Percentiles rank a stretch among this genome's conserved stretches.
These are phyloP conservation scores for Fusarium lyarnte DNA, from an alignment of 2,329 filamentous ascomycete genomes.

Conservation along the genomic window DNA sequence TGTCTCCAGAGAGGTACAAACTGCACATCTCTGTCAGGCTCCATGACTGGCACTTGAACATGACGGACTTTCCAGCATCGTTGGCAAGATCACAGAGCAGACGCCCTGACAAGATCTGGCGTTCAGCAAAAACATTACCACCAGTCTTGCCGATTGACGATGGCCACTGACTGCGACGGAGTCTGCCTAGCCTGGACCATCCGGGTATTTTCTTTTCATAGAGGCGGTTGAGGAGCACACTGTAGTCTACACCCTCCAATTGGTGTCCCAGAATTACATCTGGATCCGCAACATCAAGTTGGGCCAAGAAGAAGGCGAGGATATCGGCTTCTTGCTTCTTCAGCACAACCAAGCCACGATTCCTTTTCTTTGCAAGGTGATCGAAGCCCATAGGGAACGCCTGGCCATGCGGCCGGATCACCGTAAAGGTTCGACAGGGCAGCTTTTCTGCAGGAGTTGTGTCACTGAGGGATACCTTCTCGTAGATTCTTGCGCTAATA, in stretches of 20 bases:
- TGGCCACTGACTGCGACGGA: constrained; percentile 88
- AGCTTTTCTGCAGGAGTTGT: constrained; percentile 89
- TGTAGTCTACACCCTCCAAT: constrained; percentile 97
- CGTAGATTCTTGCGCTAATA: constrained; percentile 91
- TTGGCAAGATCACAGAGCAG: constrained; percentile 94
- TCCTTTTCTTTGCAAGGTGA: constrained; percentile 73
- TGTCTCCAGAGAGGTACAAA: constrained; percentile 80
- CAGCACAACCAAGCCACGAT: constrained; percentile 79
- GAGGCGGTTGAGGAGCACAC: constrained; percentile 85
- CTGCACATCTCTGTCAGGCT: constrained; percentile 97
- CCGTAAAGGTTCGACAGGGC: constrained; percentile 88
- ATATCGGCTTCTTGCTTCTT: constrained; percentile 87
- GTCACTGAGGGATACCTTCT: constrained; percentile 86
- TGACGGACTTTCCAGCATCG: constrained; percentile 95
- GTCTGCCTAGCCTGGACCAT: constrained; percentile 91
- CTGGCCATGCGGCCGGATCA: constrained; percentile 82
- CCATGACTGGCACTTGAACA: constrained; percentile 98
- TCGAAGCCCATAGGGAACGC: constrained; percentile 91
- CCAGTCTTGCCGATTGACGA: constrained; percentile 85
- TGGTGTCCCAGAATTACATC: constrained; percentile 95
- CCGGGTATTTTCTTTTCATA: constrained; percentile 91
- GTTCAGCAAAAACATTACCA: constrained; percentile 91
- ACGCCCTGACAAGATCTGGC: constrained; percentile 87
- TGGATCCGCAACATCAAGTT: constrained; percentile 87
- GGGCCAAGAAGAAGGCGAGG: constrained; percentile 86